Evolutionary conservation across 176 grass and related monocot species (phyloP), one percentile per base, ranked within the genome.

Genomic region (Olyra latifolia): DNA sequence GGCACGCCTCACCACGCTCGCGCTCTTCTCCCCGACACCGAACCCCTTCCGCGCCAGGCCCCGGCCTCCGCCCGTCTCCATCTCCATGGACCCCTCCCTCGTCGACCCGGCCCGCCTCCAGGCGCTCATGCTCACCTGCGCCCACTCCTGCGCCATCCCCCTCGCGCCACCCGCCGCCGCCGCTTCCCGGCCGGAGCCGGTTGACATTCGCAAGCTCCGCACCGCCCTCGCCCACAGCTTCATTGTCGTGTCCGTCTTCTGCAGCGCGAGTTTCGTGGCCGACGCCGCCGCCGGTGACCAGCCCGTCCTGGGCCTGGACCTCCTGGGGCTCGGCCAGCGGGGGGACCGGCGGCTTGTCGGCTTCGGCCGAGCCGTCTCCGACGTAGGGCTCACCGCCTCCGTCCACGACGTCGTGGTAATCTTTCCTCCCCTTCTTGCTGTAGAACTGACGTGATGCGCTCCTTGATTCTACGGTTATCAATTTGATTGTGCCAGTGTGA

Each of bases 351-450:
- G 66, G 49, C 60, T 97, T 29, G 89, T 97, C 6, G 94, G 91
- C 7, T 97, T 97, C 10, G 91, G 94, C 3, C 84, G 89, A 14
- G 94, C 94, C 19, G 87, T 97, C 53, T 97, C 94, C 2, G 94
- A 97, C 75, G 49, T 88, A 2, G 94, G 89, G 35, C 87, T 94
- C 85, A 90, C 94, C 2, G 94, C 94, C 29, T 97, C 94, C 2
- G 89, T 97, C 45, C 94, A 92, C 85, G 94, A 94, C 52, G 39
- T 97, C 54, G 87, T 94, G 94, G 94, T 97, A 93, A 81, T 69
- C n/a, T 56, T 71, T 29, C 76, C 12, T 71, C 32, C 86, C 76
- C 30, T 15, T 84, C 28, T 81, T 76, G 32, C 1, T 76, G 40
- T 65, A 47, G 6, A 62, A 30, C 56, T 40, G 11, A 4, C 25